Evolutionary conservation across 2,329 filamentous ascomycete genomes (phyloP), one percentile per base, ranked within the genome.

Genomic region (Beauveria caledonica): DNA sequence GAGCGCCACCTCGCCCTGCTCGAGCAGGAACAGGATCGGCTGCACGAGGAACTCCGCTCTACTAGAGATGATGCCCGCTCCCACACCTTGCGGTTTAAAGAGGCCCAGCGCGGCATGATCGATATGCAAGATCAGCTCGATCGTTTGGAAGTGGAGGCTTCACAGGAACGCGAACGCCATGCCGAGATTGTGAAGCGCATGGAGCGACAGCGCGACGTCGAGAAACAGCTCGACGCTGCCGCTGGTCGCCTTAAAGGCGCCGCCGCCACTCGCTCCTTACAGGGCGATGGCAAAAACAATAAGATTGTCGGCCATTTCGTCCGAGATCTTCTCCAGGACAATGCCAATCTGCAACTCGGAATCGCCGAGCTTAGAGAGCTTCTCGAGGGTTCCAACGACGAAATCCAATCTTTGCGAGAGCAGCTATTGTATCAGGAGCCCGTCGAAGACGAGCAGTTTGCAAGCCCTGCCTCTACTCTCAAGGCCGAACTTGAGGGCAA

Each of bases 321-420:
- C 60, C 91, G 92, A 66, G 94, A 97, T 71, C 89, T 99, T 60
- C 78, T 99, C 19, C 88, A 96, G 68, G 94, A 99, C 72, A 99
- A 99, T 69, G 91, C 92, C 10, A 96, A 91, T 66, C 77, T 99
- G 49, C 94, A 99, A 72, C 82, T 94, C 64, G 92, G 92, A 17
- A 95, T 97, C 62, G 85, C 92, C 57, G 94, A 99, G 75, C 77
- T 99, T 52, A 83, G 92, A 19, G 92, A 96, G 70, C 87, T 99
- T 85, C 80, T 99, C 23, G 83, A 91, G 68, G 92, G 85, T 70
- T 96, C 93, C 3, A 96, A 97, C 68, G 90, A 96, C 67, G 93
- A 99, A 74, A 94, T 97, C 3, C 91, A 96, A 70, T 84, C 83
- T 48, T 76, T 99, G 21, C 82, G 93, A 27, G 90, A 96, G 63